Evolutionary conservation across 371 early-diverging fungal species (phyloP).

Genomic region (Syncephalastrum monosporum): DNA sequence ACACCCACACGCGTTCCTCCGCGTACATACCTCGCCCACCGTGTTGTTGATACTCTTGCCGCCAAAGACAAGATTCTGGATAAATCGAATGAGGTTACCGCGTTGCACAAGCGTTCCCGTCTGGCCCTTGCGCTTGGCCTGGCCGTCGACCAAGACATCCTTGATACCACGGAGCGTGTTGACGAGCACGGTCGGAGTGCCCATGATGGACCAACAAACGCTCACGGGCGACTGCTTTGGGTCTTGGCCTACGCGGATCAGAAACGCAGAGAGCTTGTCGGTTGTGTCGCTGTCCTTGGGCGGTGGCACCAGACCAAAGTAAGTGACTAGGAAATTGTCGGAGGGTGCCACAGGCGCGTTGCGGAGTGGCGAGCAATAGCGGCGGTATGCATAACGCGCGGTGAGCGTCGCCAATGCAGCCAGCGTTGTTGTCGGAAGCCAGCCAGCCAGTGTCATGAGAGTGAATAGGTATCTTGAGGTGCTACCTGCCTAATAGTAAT

Average conservation of each 20-base stretch:
- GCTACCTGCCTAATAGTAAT: background rate
- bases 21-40: conserved; percentile 36
- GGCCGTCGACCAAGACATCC: conserved; percentile 45
- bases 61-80: conserved; percentile 51
- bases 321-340: conserved; percentile 27
- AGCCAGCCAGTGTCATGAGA: background rate
- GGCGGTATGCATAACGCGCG: conserved; percentile 18
- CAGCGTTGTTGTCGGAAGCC: background rate
- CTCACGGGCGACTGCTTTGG: conserved; percentile 26
- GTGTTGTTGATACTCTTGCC: conserved; percentile 44
- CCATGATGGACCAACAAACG: conserved; percentile 43
- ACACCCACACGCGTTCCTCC: too few species aligned
- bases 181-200: conserved; percentile 38
- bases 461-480: background rate
- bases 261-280: conserved; percentile 36
- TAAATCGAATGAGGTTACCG: conserved; percentile 37
- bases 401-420: conserved; percentile 1
- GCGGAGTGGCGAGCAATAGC: conserved; percentile 29
- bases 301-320: conserved; percentile 45
- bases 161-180: conserved; percentile 44
- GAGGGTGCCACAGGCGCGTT: conserved; percentile 27
- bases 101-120: conserved; percentile 25
- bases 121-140: conserved; percentile 22
- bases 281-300: conserved; percentile 25
- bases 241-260: conserved; percentile 39